Evolutionary conservation across 345 rosid species (phyloP).

Genomic region (Anacardium occidentale): DNA sequence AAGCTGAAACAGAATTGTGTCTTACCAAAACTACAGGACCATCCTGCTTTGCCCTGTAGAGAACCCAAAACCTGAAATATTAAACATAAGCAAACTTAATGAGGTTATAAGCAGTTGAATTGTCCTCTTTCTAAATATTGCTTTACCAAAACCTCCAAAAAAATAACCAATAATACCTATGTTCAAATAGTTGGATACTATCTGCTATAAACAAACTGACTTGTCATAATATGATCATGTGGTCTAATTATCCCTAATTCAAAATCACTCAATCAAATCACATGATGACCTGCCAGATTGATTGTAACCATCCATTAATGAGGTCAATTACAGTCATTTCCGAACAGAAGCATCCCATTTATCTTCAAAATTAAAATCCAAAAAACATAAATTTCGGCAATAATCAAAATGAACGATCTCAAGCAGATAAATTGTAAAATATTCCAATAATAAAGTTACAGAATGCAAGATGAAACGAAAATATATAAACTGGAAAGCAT

Average conservation of each 20-base stretch:
- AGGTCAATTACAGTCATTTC: not conserved
- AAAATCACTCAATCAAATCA: too few species aligned
- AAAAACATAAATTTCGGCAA: not conserved
- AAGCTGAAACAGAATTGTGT: slow-evolving; percentile 2
- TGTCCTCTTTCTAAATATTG: not conserved
- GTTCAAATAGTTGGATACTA: too few species aligned
- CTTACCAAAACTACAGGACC: slow-evolving; percentile 93
- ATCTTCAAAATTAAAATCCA: not conserved
- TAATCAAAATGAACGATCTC: not conserved
- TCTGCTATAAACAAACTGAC: too few species aligned
- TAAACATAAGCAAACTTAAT: slow-evolving; percentile 6
- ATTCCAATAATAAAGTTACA: too few species aligned
- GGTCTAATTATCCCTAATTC: too few species aligned
- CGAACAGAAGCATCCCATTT: not conserved
- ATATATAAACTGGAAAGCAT: not conserved
- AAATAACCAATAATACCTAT: too few species aligned
- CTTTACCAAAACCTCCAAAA: not conserved
- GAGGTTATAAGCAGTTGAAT: not conserved
- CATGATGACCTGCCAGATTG: too few species aligned
- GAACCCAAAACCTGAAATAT: slow-evolving; percentile 84
- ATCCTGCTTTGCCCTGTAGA: slow-evolving; percentile 93
- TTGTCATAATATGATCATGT: too few species aligned
- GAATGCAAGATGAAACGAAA: too few species aligned
- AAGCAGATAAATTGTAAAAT: too few species aligned
- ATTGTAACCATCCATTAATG: too few species aligned